These are phyloP conservation scores for Candida arabinofermentans DNA, from an alignment of 805 yeast genomes.

Conservation along the genomic window DNA sequence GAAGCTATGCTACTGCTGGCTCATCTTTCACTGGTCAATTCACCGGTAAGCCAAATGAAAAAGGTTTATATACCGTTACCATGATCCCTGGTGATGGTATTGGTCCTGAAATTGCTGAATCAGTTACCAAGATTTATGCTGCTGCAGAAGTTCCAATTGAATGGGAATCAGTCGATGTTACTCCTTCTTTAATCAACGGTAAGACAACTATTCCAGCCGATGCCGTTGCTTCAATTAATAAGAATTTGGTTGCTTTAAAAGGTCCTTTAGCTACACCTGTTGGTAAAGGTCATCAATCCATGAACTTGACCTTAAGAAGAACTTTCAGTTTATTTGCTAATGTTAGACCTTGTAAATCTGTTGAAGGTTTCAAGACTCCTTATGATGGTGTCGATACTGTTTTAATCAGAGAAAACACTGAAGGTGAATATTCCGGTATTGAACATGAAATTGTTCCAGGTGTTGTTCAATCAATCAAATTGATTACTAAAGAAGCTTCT, in stretches of 20 bases:
- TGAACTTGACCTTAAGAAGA: conserved; percentile 96
- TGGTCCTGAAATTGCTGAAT: conserved; percentile 91
- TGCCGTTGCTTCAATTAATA: conserved; percentile 90
- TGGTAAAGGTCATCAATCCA: conserved; percentile 97
- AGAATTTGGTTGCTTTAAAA: conserved; percentile 90
- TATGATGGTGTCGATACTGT: conserved; percentile 89
- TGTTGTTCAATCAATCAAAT: conserved; percentile 95
- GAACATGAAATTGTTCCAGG: conserved; percentile 98
- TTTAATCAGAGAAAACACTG: conserved; percentile 97
- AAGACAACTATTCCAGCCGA: conserved; percentile 89
- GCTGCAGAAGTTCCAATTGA: conserved; percentile 96
- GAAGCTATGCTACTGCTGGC: conserved; percentile 33
- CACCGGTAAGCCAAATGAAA: conserved; percentile 59
- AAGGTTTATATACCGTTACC: conserved; percentile 90
- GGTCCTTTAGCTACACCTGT: conserved; percentile 99
- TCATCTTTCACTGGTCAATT: conserved; percentile 56
- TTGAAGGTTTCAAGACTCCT: conserved; percentile 91
- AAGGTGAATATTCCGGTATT: conserved; percentile 99
- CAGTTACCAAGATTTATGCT: conserved; percentile 87
- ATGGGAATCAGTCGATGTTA: conserved; percentile 96
- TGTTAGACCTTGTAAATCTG: conserved; percentile 93
- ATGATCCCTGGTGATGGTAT: conserved; percentile 99
- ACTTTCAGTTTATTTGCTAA: conserved; percentile 95
- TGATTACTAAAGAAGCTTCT: conserved; percentile 94
- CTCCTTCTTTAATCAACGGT: conserved; percentile 88